A percentile compares a stretch with the other conserved stretches of the same genome.
These are phyloP conservation scores for Microdochium paspali DNA, from an alignment of 2,329 filamentous ascomycete species.

Conservation along the genomic window DNA sequence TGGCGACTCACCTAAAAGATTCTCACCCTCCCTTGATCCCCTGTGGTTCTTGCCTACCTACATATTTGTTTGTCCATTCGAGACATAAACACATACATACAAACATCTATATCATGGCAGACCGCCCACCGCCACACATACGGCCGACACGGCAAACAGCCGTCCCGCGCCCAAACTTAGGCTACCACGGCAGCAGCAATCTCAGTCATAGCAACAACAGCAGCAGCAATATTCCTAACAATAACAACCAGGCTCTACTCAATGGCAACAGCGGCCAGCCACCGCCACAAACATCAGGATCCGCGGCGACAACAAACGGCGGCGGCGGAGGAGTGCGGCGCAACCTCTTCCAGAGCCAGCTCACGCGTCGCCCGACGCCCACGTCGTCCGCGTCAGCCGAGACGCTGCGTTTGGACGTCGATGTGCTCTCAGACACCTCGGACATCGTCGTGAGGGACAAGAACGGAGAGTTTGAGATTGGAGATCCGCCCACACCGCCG, in stretches of 20 bases:
- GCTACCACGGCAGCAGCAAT: not conserved
- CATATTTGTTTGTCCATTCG: too few species aligned
- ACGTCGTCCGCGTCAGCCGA: constrained; percentile 29
- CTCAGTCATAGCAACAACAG: constrained; percentile 1
- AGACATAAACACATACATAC: constrained; percentile 1
- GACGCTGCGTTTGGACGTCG: constrained; percentile 35
- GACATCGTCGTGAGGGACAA: constrained; percentile 56
- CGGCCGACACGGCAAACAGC: constrained; percentile 11
- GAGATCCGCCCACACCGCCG: constrained; percentile 41
- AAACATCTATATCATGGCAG: constrained; percentile 9
- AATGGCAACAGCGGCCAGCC: not conserved
- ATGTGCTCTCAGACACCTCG: constrained; percentile 29
- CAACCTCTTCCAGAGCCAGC: constrained; percentile 51
- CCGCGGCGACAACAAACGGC: constrained; percentile 1
- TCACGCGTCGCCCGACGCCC: constrained; percentile 46
- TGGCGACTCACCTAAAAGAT: not conserved
- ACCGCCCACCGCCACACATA: constrained; percentile 14
- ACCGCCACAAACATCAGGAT: not conserved
- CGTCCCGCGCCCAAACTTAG: constrained; percentile 4
- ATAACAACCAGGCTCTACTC: too few species aligned
- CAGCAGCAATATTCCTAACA: not conserved
- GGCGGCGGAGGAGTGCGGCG: constrained; percentile 39
- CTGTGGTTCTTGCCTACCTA: too few species aligned
- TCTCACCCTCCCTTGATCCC: too few species aligned
- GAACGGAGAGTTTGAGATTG: constrained; percentile 54